These are phyloP conservation scores for Boletus semigastroideus DNA, from an alignment of 1,284 basidiomycete species.

Conservation along the genomic window DNA sequence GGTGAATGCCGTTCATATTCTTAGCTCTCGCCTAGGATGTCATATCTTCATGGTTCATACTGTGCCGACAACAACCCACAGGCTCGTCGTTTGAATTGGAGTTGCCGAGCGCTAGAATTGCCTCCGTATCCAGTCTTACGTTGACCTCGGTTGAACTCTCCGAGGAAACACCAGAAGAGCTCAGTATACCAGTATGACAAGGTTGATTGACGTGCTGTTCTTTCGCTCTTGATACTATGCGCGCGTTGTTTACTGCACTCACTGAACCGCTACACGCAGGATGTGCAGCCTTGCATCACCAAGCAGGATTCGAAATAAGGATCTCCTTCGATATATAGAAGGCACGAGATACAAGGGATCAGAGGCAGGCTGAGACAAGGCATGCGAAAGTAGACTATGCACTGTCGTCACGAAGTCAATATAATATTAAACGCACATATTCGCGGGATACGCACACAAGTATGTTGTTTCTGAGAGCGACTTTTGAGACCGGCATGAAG, in stretches of 20 bases:
- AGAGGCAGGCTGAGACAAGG: conserved; percentile 3
- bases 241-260: conserved; percentile 4
- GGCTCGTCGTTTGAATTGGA: conserved; percentile 11
- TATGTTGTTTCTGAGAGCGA: conserved; percentile 78
- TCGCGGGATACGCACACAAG: conserved; percentile 72
- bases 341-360: conserved; percentile 19
- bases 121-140: conserved; percentile 14
- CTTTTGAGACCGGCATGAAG: conserved; percentile 22
- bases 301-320: not conserved
- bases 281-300: not conserved
- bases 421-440: not conserved
- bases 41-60: conserved; percentile 18
- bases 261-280: not conserved
- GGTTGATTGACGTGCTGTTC: not conserved
- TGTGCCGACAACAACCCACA: conserved; percentile 8
- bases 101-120: conserved; percentile 27
- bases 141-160: not conserved
- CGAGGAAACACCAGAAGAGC: conserved; percentile 6
- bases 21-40: conserved; percentile 15
- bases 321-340: conserved; percentile 9
- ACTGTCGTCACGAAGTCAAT: conserved; percentile 36
- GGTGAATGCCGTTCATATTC: not conserved
- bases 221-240: not conserved
- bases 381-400: conserved; percentile 44
- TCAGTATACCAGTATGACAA: conserved; percentile 12